Evolutionary conservation across 305 asterid genomes (phyloP).

Genomic region (Fraxinus xanthoxyloides): DNA sequence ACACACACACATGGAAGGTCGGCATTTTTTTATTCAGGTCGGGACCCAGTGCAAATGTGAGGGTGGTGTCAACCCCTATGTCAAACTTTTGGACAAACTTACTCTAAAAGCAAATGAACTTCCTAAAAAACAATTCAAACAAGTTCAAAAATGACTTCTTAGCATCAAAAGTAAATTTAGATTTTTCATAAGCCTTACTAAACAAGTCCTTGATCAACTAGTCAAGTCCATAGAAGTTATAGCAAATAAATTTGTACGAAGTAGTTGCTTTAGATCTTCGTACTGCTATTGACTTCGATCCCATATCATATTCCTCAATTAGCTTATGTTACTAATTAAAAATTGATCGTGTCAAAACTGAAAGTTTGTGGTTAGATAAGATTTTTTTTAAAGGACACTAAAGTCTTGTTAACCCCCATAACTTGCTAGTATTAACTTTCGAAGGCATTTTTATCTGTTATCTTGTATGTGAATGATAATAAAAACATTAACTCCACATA

Average conservation of each 20-base stretch:
- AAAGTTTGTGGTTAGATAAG: background rate
- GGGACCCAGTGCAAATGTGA: too few species aligned
- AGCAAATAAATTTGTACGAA: background rate
- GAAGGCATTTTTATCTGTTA: background rate
- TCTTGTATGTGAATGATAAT: background rate
- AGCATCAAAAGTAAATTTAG: background rate
- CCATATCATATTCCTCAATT: background rate
- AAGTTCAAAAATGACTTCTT: background rate
- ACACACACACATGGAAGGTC: too few species aligned
- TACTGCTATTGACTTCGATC: background rate
- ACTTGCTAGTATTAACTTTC: background rate
- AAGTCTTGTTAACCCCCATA: background rate
- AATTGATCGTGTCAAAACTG: background rate
- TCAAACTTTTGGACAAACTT: too few species aligned
- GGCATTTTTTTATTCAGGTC: too few species aligned
- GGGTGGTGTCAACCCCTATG: too few species aligned
- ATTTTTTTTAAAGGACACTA: background rate
- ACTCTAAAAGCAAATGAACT: too few species aligned
- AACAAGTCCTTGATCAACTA: background rate
- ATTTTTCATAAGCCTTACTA: background rate
- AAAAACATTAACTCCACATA: background rate
- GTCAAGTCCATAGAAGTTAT: background rate
- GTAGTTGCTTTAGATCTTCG: background rate
- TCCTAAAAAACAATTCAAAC: background rate
- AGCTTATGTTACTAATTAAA: background rate